Evolutionary conservation across 352 stramenopile species (phyloP).

Genomic region (Phytopythium helicoides): DNA sequence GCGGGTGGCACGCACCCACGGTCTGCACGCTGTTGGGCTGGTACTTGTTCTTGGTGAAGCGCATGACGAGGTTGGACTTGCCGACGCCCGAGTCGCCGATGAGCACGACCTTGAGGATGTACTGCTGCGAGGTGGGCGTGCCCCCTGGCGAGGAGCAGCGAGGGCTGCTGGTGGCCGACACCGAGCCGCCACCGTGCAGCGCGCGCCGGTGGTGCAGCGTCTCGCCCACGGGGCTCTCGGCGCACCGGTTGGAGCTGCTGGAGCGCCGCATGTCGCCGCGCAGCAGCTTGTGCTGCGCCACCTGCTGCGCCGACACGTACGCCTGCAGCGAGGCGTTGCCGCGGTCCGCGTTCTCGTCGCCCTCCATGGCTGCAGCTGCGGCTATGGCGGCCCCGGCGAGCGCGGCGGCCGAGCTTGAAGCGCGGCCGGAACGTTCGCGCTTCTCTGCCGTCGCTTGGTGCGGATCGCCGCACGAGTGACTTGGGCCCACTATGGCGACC

Average conservation of each 20-base stretch:
- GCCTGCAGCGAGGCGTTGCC: slow-evolving; percentile 32
- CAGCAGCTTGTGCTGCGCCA: slow-evolving; percentile 53
- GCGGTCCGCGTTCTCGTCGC: slow-evolving; percentile 9
- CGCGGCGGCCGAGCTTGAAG: background rate
- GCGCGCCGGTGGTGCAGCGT: slow-evolving; percentile 1
- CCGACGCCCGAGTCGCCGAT: slow-evolving; percentile 87
- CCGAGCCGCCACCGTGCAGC: slow-evolving; percentile 24
- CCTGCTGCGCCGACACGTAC: slow-evolving; percentile 65
- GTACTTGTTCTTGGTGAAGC: slow-evolving; percentile 90
- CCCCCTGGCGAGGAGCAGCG: slow-evolving; percentile 33
- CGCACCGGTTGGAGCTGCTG: slow-evolving; percentile 32
- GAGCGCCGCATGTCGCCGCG: slow-evolving; percentile 37
- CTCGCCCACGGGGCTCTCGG: slow-evolving; percentile 9
- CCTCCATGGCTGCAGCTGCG: background rate
- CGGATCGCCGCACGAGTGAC: no score
- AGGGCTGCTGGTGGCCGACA: slow-evolving; percentile 46
- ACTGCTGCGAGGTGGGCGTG: slow-evolving; percentile 30
- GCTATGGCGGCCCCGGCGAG: background rate
- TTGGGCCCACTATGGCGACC: no score
- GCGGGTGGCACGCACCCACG: slow-evolving; percentile 28
- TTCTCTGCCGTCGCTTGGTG: no score
- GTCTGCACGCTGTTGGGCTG: slow-evolving; percentile 73
- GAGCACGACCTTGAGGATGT: slow-evolving; percentile 86
- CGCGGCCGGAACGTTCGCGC: background rate
- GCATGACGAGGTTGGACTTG: slow-evolving; percentile 87